Evolutionary conservation across 768 basidiomycete species (phyloP), one percentile per base, ranked within the genome.

Genomic region (Rhodotorula kratochvilovae): DNA sequence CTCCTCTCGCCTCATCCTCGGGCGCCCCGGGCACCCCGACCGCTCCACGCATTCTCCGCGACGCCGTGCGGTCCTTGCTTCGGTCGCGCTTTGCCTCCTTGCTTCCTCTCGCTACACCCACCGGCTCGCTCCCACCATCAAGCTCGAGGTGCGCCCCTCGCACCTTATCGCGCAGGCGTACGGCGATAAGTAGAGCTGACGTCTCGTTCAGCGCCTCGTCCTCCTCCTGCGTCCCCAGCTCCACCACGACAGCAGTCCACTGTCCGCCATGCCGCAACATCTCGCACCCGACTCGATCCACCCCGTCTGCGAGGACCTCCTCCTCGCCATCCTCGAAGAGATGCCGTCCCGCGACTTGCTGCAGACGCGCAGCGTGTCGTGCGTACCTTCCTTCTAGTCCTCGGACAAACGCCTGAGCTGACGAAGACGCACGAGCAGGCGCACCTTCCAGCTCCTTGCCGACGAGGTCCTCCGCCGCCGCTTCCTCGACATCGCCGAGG

Each of bases 261-360:
- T 50, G 3, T 50, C 5, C 48, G 48, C 25, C 21, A 50, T 15
- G n/a, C 2, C 1, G 13, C 33, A 55, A 12, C 7, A 27, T 23
- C 33, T 5, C 16, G 31, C 33, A 55, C 33, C 13, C 4, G 33
- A 16, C 31, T 23, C 17, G 36, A 16, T 23, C 21, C 3, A 42
- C 31, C 35, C 29, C 0, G n/a, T 70, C 39, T 71, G 70, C 56
- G 66, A 67, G 13, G 72, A 73, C 42, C 21, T 70, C 8, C n/a
- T 69, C 2, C 39, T 60, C 36, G 65, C 56, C 7, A 43, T 70
- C 17, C 46, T 73, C 31, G 56, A 67, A 16, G 8, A 56, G 25
- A 17, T 67, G 1, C 72, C 72, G 0, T 54, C 72, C 2, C 45
- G 63, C 16, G 10, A 10, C 2, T 58, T 73, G 25, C 36, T 70